Conservation (phyloP, 2,329 filamentous ascomycete species). For the Meredithiella fracta region DNA sequence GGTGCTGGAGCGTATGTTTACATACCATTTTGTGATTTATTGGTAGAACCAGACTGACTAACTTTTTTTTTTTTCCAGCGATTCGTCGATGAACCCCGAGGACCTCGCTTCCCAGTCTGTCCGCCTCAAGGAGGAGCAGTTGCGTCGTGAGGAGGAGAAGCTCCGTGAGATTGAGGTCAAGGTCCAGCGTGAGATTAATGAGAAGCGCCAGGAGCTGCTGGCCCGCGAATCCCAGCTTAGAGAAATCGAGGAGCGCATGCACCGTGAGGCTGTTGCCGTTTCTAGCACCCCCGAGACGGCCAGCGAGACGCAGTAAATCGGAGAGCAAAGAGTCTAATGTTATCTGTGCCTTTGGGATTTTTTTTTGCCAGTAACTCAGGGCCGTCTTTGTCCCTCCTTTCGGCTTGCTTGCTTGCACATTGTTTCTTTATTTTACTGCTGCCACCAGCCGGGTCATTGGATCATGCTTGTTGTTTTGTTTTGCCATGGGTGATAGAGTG, state of each 20-base stretch:
- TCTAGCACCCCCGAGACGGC: constrained; percentile 23
- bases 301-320: constrained; percentile 30
- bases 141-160: constrained; percentile 98
- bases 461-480: neutral
- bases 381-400: neutral
- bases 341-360: neutral
- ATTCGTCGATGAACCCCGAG: constrained; percentile 93
- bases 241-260: constrained; percentile 97
- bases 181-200: constrained; percentile 98
- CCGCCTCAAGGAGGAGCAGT: constrained; percentile 97
- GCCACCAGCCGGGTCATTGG: neutral
- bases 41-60: neutral
- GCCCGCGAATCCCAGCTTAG: constrained; percentile 96
- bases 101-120: constrained; percentile 94
- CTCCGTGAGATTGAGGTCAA: constrained; percentile 98
- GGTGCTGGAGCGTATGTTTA: constrained; percentile 66
- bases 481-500: neutral
- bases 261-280: constrained; percentile 55
- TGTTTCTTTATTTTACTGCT: constrained; percentile 21
- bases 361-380: constrained; percentile 3
- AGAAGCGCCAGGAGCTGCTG: constrained; percentile 96
- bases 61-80: constrained; percentile 26
- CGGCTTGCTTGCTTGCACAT: constrained; percentile 27
- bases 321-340: neutral
- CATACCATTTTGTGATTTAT: neutral